These are phyloP conservation scores for Xylaria sp. DNA, from an alignment of 2,329 filamentous ascomycete genomes.

Conservation along the genomic window DNA sequence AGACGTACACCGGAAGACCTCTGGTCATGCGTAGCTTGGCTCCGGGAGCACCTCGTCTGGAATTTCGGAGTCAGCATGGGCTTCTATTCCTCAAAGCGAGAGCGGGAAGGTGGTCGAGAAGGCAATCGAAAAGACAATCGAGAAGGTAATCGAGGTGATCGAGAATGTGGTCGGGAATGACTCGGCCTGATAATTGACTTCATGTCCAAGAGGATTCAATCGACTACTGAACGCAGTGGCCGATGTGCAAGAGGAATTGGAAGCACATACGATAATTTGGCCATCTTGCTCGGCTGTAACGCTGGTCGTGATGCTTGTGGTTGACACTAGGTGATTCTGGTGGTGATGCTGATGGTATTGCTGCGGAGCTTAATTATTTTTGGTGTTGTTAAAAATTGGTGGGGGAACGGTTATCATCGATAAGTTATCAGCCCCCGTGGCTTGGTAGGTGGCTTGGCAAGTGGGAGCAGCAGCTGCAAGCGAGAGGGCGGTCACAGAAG, in stretches of 20 bases:
- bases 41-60: slow-evolving; percentile 6
- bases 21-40: slow-evolving; percentile 5
- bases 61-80: background rate
- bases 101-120: background rate
- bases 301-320: slow-evolving; percentile 1
- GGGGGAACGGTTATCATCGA: background rate
- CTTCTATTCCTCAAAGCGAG: background rate
- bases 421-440: too few relatives aligned
- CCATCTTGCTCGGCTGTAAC: slow-evolving; percentile 4
- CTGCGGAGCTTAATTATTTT: background rate
- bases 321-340: background rate
- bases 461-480: too few relatives aligned
- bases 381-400: slow-evolving; percentile 1
- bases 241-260: background rate
- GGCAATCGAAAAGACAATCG: too few relatives aligned
- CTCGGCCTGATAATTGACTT: background rate
- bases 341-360: background rate
- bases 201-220: background rate
- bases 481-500: too few relatives aligned
- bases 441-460: too few relatives aligned
- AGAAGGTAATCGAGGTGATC: too few relatives aligned
- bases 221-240: background rate
- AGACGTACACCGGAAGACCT: slow-evolving; percentile 10
- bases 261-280: slow-evolving; percentile 5
- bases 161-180: background rate